Base-by-base conservation (phyloP, 768 basidiomycete species). In the Butyriboletus loyo region DNA sequence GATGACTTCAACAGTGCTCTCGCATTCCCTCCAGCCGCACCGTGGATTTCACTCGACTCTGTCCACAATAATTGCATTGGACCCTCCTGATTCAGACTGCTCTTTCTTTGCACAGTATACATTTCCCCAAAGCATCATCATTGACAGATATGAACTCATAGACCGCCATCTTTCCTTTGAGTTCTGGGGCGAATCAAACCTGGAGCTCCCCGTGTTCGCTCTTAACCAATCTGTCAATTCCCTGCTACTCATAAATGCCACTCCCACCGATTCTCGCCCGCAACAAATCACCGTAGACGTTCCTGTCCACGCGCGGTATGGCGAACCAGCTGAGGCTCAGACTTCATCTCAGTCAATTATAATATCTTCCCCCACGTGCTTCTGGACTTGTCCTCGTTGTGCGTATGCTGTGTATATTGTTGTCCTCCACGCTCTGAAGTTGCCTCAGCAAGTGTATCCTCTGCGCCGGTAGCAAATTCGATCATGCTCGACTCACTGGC, bases 221-320 rank as follows among this genome's bases (percentile, higher is more conserved):
- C 66, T 76, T 2, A 52, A 66, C 22, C 52, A 54, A 27, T 40
- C 56, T 2, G 59, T 58, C 51, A 59, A 63, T 2, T 60, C 60
- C 6, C 46, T 75, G 9, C 55, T 76, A 28, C 65, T 76, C 36
- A 24, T 78, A 38, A 62, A 66, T 32, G 63, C 65, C 4, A 61
- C 66, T 6, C 41, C 46, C 3, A 14, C 49, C 37, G 30, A 34
- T 51, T 39, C 51, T 38, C 56, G 14, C 35, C 19, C 21, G 19
- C 46, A 57, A 31, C 54, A 45, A 22, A 40, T 61, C 19, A 38
- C 53, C 0, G 47, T 76, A 22, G 66, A 73, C 22, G 52, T 80
- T 6, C 79, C 78, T 8, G 48, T 80, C 37, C 78, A 80, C 56
- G 70, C 69, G 17, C 73, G 78, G 14, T 80, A 80, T 53, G 72